phyloP scores from a whole-genome alignment of 768 basidiomycete genomes.

The Termitomyces sp. region DNA sequence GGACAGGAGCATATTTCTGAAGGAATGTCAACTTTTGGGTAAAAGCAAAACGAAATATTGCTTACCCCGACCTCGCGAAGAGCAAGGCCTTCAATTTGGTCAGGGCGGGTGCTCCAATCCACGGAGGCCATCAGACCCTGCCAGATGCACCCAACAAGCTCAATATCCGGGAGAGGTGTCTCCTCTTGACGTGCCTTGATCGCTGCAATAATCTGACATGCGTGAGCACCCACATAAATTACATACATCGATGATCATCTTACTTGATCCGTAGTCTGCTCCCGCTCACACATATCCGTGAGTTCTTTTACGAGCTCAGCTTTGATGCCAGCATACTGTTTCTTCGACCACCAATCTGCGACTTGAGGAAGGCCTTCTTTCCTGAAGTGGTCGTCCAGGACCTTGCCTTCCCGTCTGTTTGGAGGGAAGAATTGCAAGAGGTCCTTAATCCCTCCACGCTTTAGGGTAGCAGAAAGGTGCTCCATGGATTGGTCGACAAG shows the following conservation, averaged over 20 bases:
- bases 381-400: constrained; percentile 85
- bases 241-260: constrained; percentile 13
- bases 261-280: constrained; percentile 67
- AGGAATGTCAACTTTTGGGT: background rate
- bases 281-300: constrained; percentile 63
- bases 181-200: constrained; percentile 74
- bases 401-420: constrained; percentile 69
- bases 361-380: constrained; percentile 71
- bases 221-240: constrained; percentile 1
- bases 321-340: constrained; percentile 78
- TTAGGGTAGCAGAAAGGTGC: constrained; percentile 76
- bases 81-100: constrained; percentile 89
- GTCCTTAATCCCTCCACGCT: constrained; percentile 82
- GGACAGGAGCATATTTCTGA: constrained; percentile 77
- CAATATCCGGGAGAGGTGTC: constrained; percentile 77
- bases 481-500: constrained; percentile 84
- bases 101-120: constrained; percentile 85
- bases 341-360: constrained; percentile 93
- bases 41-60: constrained; percentile 9
- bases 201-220: constrained; percentile 64
- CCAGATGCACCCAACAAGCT: constrained; percentile 89
- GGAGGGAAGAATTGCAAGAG: constrained; percentile 83
- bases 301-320: constrained; percentile 68
- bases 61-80: constrained; percentile 83
- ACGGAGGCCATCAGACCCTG: constrained; percentile 82